phyloP scores from a whole-genome alignment of 2,329 filamentous ascomycete species.

The Neurospora crassa region DNA sequence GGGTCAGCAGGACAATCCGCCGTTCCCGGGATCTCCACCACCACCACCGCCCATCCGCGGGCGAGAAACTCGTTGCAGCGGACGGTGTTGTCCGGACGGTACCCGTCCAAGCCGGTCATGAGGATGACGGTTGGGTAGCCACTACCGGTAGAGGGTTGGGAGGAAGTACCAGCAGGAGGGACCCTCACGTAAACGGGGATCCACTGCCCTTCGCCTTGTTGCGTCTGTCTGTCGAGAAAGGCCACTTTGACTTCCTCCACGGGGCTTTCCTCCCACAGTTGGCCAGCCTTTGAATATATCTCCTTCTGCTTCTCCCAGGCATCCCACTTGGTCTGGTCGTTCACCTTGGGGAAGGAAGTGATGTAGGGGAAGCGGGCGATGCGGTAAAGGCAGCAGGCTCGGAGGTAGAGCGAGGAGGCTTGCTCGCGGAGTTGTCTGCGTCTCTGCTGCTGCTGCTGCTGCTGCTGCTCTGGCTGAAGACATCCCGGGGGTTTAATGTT shows the following conservation, averaged over 20 bases:
- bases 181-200: background rate
- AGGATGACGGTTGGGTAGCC: conserved; percentile 40
- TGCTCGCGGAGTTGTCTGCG: conserved; percentile 23
- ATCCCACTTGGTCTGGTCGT: conserved; percentile 40
- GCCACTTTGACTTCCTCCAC: conserved; percentile 53
- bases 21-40: conserved; percentile 57
- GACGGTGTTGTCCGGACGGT: conserved; percentile 52
- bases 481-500: background rate
- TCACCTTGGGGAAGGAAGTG: conserved; percentile 28
- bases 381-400: conserved; percentile 62
- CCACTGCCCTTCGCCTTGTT: conserved; percentile 5
- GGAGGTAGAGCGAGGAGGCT: conserved; percentile 56
- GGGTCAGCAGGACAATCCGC: conserved; percentile 58
- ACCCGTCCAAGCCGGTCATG: conserved; percentile 53
- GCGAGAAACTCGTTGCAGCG: conserved; percentile 51
- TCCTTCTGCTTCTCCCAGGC: conserved; percentile 59
- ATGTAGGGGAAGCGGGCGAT: conserved; percentile 62
- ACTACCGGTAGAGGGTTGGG: conserved; percentile 4
- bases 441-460: background rate
- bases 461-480: no score
- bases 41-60: conserved; percentile 51
- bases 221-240: conserved; percentile 25
- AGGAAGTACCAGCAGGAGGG: background rate
- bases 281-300: conserved; percentile 48
- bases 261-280: conserved; percentile 41